These are phyloP conservation scores for Curvularia hawaiiensis DNA, from an alignment of 2,329 filamentous ascomycete species.

Conservation along the genomic window DNA sequence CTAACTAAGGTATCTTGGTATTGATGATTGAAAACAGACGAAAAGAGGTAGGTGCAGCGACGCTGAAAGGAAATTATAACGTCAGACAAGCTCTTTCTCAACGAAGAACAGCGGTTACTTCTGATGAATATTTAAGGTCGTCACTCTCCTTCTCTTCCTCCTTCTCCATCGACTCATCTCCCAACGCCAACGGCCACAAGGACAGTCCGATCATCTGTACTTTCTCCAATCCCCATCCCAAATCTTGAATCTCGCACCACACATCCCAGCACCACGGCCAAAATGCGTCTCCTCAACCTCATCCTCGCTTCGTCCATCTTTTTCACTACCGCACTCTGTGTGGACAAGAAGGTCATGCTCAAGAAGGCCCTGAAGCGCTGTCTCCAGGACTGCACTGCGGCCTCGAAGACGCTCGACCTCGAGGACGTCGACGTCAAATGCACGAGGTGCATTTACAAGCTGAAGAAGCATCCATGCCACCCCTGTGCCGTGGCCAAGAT, in stretches of 20 bases:
- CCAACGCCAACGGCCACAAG: neutral
- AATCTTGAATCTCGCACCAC: neutral
- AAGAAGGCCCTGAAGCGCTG: neutral
- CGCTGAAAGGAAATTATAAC: neutral
- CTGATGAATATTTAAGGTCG: neutral
- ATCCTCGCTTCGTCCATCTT: neutral
- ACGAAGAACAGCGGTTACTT: neutral
- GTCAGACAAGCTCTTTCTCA: neutral
- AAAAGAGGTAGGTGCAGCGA: neutral
- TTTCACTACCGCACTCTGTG: neutral
- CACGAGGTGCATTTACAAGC: too few species aligned
- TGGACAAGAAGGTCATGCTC: neutral
- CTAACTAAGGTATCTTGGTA: neutral
- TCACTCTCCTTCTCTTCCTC: neutral
- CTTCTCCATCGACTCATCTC: neutral
- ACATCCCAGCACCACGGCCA: neutral
- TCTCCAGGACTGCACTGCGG: neutral
- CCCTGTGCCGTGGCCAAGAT: too few species aligned
- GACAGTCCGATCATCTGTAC: neutral
- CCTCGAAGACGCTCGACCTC: too few species aligned
- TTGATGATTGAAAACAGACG: neutral
- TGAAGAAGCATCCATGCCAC: too few species aligned
- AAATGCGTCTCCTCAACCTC: conserved; percentile 1
- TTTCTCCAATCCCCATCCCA: neutral
- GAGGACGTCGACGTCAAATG: too few species aligned